Percentiles rank a stretch among this genome's conserved stretches.
Conservation (phyloP, 176 grass and related monocot genomes). For the Lolium rigidum region DNA sequence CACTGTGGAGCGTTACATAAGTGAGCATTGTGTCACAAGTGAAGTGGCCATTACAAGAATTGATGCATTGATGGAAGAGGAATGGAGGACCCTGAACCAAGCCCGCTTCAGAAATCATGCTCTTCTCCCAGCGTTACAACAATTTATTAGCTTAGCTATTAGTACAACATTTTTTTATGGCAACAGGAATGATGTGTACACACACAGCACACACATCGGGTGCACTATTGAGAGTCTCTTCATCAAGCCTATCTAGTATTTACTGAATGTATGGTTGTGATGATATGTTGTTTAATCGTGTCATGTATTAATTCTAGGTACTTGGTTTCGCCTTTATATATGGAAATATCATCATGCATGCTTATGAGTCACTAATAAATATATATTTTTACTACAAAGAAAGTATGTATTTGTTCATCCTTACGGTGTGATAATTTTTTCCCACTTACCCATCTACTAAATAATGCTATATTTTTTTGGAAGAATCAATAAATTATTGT, state of each 20-base stretch:
- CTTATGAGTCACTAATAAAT: background rate
- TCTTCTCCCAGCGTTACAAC: background rate
- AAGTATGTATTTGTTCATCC: too few species aligned
- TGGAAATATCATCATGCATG: background rate
- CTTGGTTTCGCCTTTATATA: background rate
- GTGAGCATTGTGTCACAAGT: background rate
- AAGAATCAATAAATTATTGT: too few species aligned
- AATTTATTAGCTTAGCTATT: background rate
- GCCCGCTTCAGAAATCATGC: background rate
- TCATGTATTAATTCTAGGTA: background rate
- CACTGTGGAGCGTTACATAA: background rate
- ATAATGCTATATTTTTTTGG: too few species aligned
- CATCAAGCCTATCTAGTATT: background rate
- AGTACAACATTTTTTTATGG: background rate
- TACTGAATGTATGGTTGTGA: background rate
- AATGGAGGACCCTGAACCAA: background rate
- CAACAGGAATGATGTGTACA: conserved; percentile 1
- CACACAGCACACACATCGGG: background rate
- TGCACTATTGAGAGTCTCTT: background rate
- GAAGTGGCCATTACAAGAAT: background rate
- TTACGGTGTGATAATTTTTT: too few species aligned
- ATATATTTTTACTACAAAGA: background rate
- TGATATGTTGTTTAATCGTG: too few species aligned
- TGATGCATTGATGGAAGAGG: background rate
- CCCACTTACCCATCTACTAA: too few species aligned